Conservation (phyloP, 345 rosid genomes). For the Hypericum androsaemum region DNA sequence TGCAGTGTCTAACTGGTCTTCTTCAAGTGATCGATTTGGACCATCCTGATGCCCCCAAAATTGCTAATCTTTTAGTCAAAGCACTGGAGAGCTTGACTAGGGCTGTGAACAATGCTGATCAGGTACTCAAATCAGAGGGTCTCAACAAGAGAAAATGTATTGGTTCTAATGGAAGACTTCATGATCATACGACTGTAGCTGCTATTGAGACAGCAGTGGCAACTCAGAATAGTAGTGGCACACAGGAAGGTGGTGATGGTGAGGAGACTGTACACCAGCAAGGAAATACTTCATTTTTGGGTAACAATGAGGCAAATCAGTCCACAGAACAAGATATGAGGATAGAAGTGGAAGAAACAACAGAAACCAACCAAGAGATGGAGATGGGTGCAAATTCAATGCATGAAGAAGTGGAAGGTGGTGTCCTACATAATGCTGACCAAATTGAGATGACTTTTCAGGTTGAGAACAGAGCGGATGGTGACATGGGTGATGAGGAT, state of each 20-base stretch:
- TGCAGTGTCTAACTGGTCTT: conserved; percentile 62
- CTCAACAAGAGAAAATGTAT: conserved; percentile 46
- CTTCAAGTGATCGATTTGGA: conserved; percentile 85
- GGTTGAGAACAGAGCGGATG: conserved; percentile 72
- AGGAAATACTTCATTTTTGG: conserved; percentile 40
- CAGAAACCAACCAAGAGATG: conserved; percentile 37
- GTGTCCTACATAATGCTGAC: conserved; percentile 37
- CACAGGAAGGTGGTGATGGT: conserved; percentile 35
- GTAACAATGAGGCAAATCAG: conserved; percentile 34
- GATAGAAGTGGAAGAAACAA: conserved; percentile 49
- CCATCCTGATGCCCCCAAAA: conserved; percentile 92
- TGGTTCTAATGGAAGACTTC: conserved; percentile 39
- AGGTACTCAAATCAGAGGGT: conserved; percentile 51
- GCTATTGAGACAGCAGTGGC: conserved; percentile 37
- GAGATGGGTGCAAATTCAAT: conserved; percentile 76
- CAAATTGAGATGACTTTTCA: conserved; percentile 80
- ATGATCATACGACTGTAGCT: conserved; percentile 32
- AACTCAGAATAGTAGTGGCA: conserved; percentile 37
- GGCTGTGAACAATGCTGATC: conserved; percentile 88
- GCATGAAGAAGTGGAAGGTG: conserved; percentile 72
- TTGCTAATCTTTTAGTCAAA: conserved; percentile 74
- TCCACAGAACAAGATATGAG: conserved; percentile 62
- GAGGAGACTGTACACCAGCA: conserved; percentile 37
- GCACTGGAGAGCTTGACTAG: conserved; percentile 80
- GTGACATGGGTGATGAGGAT: conserved; percentile 94